Conservation (phyloP, 2,329 filamentous ascomycete species). For the Trichoderma asperellum region DNA sequence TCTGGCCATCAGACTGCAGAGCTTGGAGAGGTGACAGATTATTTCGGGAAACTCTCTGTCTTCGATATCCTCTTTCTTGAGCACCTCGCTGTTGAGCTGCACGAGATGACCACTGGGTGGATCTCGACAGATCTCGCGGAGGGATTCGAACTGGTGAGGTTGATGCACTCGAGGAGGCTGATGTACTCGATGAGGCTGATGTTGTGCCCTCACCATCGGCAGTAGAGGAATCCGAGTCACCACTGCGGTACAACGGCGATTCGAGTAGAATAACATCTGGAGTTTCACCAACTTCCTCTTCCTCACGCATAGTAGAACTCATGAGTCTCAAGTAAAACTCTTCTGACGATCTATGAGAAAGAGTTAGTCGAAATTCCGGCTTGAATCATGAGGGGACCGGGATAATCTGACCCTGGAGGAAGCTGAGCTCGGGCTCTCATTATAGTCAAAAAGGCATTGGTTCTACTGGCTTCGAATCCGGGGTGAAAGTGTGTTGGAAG, state of each 20-base stretch:
- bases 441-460: conserved; percentile 40
- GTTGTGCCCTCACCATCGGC: neutral
- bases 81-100: neutral
- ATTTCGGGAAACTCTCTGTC: neutral
- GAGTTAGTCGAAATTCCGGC: neutral
- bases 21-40: conserved; percentile 8
- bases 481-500: conserved; percentile 54
- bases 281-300: conserved; percentile 30
- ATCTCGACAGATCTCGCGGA: conserved; percentile 4
- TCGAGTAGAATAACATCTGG: conserved; percentile 30
- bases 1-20: neutral
- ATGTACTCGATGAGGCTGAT: neutral
- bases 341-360: conserved; percentile 29
- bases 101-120: conserved; percentile 15
- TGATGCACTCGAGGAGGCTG: neutral
- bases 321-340: conserved; percentile 33
- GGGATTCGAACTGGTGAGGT: conserved; percentile 20
- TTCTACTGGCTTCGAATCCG: conserved; percentile 27
- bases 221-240: conserved; percentile 4
- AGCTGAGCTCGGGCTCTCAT: conserved; percentile 37
- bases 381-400: neutral
- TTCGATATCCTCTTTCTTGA: neutral
- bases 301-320: conserved; percentile 27
- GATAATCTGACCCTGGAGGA: conserved; percentile 32
- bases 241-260: conserved; percentile 37